phyloP scores from a whole-genome alignment of 208 protist genomes.

The Leishmania guyanensis region DNA sequence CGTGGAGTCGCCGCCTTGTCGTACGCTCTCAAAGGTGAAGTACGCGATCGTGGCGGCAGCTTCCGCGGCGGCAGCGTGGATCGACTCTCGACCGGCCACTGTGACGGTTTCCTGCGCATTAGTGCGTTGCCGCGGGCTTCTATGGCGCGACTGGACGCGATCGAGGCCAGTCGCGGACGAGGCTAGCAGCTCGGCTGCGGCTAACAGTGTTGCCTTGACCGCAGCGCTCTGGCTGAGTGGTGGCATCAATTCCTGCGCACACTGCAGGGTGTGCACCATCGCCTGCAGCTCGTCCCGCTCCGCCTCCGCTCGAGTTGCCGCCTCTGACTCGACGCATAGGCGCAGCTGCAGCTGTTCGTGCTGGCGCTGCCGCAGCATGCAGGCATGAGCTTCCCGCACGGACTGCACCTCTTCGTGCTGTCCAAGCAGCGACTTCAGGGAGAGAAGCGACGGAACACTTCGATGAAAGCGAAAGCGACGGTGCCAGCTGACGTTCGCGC shows the following conservation, averaged over 20 bases:
- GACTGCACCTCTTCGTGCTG: conserved; percentile 61
- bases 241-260: conserved; percentile 15
- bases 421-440: conserved; percentile 44
- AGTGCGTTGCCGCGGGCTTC: neutral
- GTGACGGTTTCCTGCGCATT: neutral
- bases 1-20: neutral
- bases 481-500: conserved; percentile 38
- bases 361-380: conserved; percentile 24
- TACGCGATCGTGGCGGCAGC: conserved; percentile 20
- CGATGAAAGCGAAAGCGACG: conserved; percentile 53
- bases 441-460: conserved; percentile 57
- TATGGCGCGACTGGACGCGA: neutral
- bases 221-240: conserved; percentile 1
- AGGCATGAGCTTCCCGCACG: conserved; percentile 16
- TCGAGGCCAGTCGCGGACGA: neutral
- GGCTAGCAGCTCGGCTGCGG: conserved; percentile 15
- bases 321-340: conserved; percentile 43
- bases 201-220: conserved; percentile 11
- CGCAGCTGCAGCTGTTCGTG: conserved; percentile 38
- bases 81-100: conserved; percentile 4
- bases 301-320: conserved; percentile 32
- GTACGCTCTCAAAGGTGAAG: conserved; percentile 35
- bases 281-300: conserved; percentile 33
- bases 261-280: conserved; percentile 11
- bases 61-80: conserved; percentile 9